Conservation (phyloP, 106 monocot genomes). For the Narthecium ossifragum region DNA sequence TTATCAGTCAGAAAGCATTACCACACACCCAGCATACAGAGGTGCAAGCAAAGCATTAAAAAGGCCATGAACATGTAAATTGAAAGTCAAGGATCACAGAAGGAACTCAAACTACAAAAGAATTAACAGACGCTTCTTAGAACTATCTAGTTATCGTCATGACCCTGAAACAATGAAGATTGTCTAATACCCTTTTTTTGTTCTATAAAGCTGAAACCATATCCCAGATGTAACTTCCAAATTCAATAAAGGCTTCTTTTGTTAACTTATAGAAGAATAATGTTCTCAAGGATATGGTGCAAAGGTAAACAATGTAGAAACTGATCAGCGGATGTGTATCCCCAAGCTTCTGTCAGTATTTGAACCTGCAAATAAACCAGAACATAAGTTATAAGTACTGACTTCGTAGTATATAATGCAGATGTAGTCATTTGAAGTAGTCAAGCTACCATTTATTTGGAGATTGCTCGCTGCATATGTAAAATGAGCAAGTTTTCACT, state of each 20-base stretch:
- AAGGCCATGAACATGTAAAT: slow-evolving; percentile 93
- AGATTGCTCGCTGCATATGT: no score
- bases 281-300: slow-evolving; percentile 99
- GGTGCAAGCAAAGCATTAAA: slow-evolving; percentile 93
- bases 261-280: no score
- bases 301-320: slow-evolving; percentile 87
- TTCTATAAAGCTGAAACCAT: no score
- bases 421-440: no score
- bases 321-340: slow-evolving; percentile 57
- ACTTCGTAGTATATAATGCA: no score
- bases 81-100: slow-evolving; percentile 55
- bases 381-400: background rate
- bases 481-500: no score
- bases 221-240: no score
- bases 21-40: slow-evolving; percentile 88
- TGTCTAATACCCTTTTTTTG: no score
- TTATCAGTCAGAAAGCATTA: slow-evolving; percentile 32
- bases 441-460: no score
- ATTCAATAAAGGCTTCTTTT: no score
- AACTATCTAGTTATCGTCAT: no score
- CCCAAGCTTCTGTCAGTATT: slow-evolving; percentile 90
- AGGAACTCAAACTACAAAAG: background rate
- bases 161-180: no score
- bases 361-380: slow-evolving; percentile 53
- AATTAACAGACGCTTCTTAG: background rate